phyloP scores from a whole-genome alignment of 2,329 filamentous ascomycete species.

The Dactylellina leptospora region DNA sequence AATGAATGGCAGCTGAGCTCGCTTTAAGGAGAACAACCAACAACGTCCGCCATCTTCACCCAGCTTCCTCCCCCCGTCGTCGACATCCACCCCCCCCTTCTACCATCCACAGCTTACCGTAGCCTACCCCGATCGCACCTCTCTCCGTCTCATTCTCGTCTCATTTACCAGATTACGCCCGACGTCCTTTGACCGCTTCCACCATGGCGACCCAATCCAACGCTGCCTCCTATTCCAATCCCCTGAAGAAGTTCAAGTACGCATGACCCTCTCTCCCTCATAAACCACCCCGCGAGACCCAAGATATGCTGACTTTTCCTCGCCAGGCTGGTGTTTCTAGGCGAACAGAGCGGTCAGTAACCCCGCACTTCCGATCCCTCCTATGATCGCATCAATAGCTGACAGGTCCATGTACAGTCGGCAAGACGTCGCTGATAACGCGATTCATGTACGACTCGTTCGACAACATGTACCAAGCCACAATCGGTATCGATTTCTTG shows the following conservation, averaged over 20 bases:
- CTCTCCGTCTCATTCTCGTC: neutral
- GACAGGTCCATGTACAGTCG: slow-evolving; percentile 69
- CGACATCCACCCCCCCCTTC: slow-evolving; percentile 4
- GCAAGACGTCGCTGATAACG: slow-evolving; percentile 98
- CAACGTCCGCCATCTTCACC: slow-evolving; percentile 5
- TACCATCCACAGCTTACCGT: slow-evolving; percentile 21
- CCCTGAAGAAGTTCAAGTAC: slow-evolving; percentile 99
- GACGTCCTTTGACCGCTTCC: slow-evolving; percentile 16
- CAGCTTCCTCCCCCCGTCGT: slow-evolving; percentile 1
- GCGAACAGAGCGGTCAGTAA: slow-evolving; percentile 93
- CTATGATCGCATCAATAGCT: slow-evolving; percentile 33
- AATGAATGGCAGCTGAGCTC: too few species aligned
- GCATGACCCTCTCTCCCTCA: slow-evolving; percentile 55
- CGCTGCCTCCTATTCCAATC: slow-evolving; percentile 94
- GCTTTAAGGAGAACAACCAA: neutral
- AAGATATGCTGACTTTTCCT: slow-evolving; percentile 56
- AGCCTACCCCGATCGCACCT: slow-evolving; percentile 19
- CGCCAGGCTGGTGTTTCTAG: slow-evolving; percentile 88
- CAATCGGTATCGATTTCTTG: slow-evolving; percentile 98
- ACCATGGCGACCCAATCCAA: slow-evolving; percentile 54
- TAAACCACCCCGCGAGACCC: neutral
- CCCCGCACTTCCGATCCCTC: slow-evolving; percentile 33
- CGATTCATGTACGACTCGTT: slow-evolving; percentile 99
- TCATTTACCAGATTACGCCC: neutral
- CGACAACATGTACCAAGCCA: slow-evolving; percentile 99